phyloP scores from a whole-genome alignment of 1,284 basidiomycete species.

The Pseudozyma sp. region DNA sequence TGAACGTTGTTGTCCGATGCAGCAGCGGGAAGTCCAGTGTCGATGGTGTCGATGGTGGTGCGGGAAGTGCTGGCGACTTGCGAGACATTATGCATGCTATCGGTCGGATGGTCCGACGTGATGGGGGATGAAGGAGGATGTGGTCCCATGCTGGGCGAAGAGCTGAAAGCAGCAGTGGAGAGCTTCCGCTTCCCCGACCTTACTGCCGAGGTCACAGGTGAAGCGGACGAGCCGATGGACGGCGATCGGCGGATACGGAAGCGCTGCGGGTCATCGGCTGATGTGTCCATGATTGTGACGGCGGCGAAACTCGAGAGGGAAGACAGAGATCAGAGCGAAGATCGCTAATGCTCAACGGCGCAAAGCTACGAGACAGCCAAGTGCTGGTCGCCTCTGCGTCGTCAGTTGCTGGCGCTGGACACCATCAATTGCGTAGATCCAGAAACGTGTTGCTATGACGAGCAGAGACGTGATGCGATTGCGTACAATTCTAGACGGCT shows the following conservation, averaged over 20 bases:
- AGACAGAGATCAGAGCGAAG: neutral
- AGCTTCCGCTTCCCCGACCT: slow-evolving; percentile 47
- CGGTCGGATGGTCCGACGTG: slow-evolving; percentile 29
- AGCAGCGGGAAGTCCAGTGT: slow-evolving; percentile 8
- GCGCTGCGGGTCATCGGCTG: slow-evolving; percentile 43
- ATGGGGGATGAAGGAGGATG: slow-evolving; percentile 37
- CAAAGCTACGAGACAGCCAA: slow-evolving; percentile 27
- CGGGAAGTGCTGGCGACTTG: slow-evolving; percentile 36
- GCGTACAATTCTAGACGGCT: neutral
- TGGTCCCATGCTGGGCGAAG: slow-evolving; percentile 36
- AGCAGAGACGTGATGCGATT: neutral
- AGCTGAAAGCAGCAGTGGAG: slow-evolving; percentile 44
- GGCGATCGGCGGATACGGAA: slow-evolving; percentile 45
- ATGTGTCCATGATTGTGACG: slow-evolving; percentile 37
- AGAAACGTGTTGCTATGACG: neutral
- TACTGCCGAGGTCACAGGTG: slow-evolving; percentile 15
- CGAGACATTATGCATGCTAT: slow-evolving; percentile 19
- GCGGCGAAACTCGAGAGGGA: too few species aligned
- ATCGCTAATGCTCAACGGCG: slow-evolving; percentile 8
- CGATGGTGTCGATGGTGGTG: slow-evolving; percentile 24
- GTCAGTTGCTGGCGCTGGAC: slow-evolving; percentile 1
- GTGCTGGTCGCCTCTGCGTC: slow-evolving; percentile 28
- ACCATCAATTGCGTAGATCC: slow-evolving; percentile 6
- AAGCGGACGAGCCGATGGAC: slow-evolving; percentile 36
- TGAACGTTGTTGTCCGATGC: slow-evolving; percentile 12